Percentiles rank a stretch among this genome's conserved stretches.
phyloP scores from a whole-genome alignment of 148 eudicot species.

The Selenicereus undatus region DNA sequence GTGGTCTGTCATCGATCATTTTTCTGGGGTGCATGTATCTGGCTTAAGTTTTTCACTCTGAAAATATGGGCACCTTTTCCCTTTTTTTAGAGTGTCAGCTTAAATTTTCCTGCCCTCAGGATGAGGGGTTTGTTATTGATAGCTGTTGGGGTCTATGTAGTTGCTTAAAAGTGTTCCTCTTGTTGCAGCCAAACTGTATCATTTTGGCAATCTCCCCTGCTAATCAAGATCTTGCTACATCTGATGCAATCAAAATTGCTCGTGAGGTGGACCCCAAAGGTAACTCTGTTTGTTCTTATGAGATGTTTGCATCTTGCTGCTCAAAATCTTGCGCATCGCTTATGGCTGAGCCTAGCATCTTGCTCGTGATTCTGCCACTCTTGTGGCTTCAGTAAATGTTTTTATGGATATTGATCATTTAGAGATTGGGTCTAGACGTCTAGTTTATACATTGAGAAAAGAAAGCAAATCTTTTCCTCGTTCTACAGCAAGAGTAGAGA shows the following conservation, averaged over 20 bases:
- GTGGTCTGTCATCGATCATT: no score
- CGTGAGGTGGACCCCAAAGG: conserved; percentile 81
- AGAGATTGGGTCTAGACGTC: not conserved
- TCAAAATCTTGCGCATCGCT: not conserved
- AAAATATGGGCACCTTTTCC: no score
- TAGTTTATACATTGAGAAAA: not conserved
- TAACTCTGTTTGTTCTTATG: conserved; percentile 3
- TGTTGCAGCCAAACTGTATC: conserved; percentile 66
- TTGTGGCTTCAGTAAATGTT: not conserved
- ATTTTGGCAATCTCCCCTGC: conserved; percentile 78
- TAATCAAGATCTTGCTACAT: conserved; percentile 78
- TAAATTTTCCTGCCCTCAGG: not conserved
- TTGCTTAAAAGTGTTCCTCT: conserved; percentile 9
- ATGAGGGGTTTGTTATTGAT: no score
- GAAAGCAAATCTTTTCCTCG: not conserved
- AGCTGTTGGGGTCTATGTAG: not conserved
- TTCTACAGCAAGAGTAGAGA: no score
- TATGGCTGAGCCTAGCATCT: not conserved
- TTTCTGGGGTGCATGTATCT: no score
- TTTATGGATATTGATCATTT: not conserved
- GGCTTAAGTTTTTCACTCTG: no score
- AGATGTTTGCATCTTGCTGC: conserved; percentile 3
- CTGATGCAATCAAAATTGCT: conserved; percentile 72
- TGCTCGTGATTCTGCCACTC: not conserved
- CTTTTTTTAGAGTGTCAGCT: not conserved